Evolutionary conservation across 23 red algal genomes (phyloP), one percentile per base, ranked within the genome.

Genomic region (Gracilaria domingensis): DNA sequence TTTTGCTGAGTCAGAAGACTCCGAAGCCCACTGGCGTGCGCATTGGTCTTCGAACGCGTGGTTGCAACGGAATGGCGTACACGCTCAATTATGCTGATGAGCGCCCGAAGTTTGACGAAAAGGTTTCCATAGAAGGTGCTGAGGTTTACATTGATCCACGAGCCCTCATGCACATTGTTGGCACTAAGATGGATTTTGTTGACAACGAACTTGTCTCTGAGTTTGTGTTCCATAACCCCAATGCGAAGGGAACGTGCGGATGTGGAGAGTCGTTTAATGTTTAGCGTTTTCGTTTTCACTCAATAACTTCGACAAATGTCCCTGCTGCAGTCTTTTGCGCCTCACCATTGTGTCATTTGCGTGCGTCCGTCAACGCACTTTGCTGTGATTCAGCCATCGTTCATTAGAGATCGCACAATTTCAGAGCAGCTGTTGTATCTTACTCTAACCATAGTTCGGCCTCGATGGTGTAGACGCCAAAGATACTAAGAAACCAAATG

Each of bases 191-290:
- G 97, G 93, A 98, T 79, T 98, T 81, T 89, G 84, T 95, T 36
- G 97, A 98, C 49, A 93, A 75, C 25, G 94, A 96, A 48, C 64
- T 98, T 69, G 94, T 91, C 37, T 88, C 79, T 30, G 97, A 98
- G 79, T 98, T 98, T 87, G 93, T 98, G 16, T 98, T 98, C 59
- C 57, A 86, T 23, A 98, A 98, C 42, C 97, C 97, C n/a, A 96
- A 96, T 54, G 97, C 88, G 12, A 96, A 87, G 65, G 92, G 92
- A 28, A 94, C 90, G 12, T 98, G 95, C 34, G 95, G 95, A 35
- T 98, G 95, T 85, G 95, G 95, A 44, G 95, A 98, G 39, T 93
- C 88, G 48, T 98, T 98, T 38, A 98, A 91, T 39, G 94, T 95
- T 29, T 94, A 86, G 44, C 0, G 2, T 12, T 34, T 55, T 55